Conservation (phyloP, 305 asterid species). For the Solanum chacoense region DNA sequence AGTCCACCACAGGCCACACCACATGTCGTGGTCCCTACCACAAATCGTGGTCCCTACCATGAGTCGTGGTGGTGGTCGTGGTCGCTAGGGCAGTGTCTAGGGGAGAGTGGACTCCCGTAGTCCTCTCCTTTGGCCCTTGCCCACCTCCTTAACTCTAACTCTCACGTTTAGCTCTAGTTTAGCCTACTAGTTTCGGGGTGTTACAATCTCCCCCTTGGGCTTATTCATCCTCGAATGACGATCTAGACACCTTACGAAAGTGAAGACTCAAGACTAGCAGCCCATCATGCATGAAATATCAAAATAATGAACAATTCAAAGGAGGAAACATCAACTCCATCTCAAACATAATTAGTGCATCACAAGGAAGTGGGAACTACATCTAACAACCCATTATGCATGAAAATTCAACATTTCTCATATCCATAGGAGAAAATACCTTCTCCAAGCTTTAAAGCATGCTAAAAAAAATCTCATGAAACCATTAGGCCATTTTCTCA, state of each 20-base stretch:
- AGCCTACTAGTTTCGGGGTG: neutral
- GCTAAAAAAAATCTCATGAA: too few relatives aligned
- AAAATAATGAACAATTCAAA: too few relatives aligned
- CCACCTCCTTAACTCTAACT: neutral
- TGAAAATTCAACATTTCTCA: too few relatives aligned
- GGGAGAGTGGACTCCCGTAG: neutral
- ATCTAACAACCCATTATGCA: too few relatives aligned
- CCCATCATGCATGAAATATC: neutral
- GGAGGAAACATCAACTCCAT: too few relatives aligned
- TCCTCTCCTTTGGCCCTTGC: neutral
- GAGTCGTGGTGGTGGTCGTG: neutral
- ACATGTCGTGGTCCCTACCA: neutral
- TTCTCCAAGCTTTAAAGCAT: too few relatives aligned
- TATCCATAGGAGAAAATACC: too few relatives aligned
- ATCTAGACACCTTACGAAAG: neutral
- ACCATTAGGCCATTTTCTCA: too few relatives aligned
- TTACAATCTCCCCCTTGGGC: neutral
- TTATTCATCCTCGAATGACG: neutral
- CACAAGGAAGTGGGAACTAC: too few relatives aligned
- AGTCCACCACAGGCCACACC: neutral
- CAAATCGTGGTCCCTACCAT: too few relatives aligned
- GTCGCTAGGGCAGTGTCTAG: neutral
- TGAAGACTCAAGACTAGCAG: neutral
- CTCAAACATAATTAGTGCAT: too few relatives aligned
- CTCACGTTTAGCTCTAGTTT: neutral